Base-by-base conservation (phyloP, 257 asterid species). In the Handroanthus guayacan region DNA sequence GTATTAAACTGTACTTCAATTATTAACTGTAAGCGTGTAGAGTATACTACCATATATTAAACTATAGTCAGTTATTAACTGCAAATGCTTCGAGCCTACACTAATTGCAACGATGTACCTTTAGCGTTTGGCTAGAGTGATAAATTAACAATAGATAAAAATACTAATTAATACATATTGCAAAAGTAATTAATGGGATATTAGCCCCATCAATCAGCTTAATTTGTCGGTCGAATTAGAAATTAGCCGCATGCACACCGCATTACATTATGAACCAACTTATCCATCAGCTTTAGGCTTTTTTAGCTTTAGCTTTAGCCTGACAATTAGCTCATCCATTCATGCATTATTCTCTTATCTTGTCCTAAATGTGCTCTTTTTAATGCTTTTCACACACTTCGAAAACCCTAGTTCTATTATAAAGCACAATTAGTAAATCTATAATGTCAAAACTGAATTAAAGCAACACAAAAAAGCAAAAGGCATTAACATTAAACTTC, bases 381-480 rank as follows among this genome's bases (percentile, higher is more conserved):
- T 5, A 10, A 38, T 48, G 80, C 81, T 74, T 82, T 75, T 48
- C 36, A 52, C 65, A 70, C 56, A 13, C 79, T 68, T 55, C 62
- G 17, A 69, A 20, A 68, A 55, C 71, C 84, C 82, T 68, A 82
- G 43, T 72, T 69, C 14, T 75, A 50, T 62, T 37, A 64, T 39
- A 34, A 48, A 55, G n/a, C 52, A 57, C 16, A 41, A 51, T 11
- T 58, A 20, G n/a, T 10, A 44, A 54, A 52, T 62, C 67, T 37
- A 76, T 47, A 18, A 71, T 79, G 80, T 68, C 82, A 72, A 72
- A 76, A 72, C 63, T 68, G 78, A 69, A 76, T 54, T 76, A 57
- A 83, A 76, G 69, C 75, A 62, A 50, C 36, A 41, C 44, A 39
- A 50, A 71, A 75, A 85, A 65, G 67, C 77, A 62, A 72, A 76